phyloP scores from a whole-genome alignment of 2,329 filamentous ascomycete genomes.

The Fonsecaea nubica region DNA sequence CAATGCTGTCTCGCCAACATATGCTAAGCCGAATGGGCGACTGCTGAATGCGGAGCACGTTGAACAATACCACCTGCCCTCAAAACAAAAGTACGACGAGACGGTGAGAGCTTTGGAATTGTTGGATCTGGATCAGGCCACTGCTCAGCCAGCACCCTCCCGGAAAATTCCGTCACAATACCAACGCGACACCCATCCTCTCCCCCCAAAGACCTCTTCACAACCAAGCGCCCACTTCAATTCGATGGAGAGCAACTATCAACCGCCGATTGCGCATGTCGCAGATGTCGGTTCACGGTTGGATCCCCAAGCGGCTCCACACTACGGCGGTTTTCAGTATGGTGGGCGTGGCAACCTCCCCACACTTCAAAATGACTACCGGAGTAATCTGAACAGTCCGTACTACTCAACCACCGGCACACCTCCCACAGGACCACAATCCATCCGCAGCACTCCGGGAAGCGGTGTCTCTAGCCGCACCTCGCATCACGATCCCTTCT shows the following conservation, averaged over 20 bases:
- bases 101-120: slow-evolving; percentile 21
- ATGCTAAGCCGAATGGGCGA: slow-evolving; percentile 4
- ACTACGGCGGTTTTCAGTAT: slow-evolving; percentile 50
- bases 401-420: slow-evolving; percentile 57
- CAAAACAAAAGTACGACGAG: slow-evolving; percentile 20
- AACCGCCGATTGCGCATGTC: slow-evolving; percentile 40
- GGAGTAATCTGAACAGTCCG: slow-evolving; percentile 52
- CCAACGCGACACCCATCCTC: slow-evolving; percentile 15
- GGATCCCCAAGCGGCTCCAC: slow-evolving; percentile 42
- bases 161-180: slow-evolving; percentile 24
- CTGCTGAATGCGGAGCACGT: slow-evolving; percentile 8
- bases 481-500: slow-evolving; percentile 52
- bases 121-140: slow-evolving; percentile 23
- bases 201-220: slow-evolving; percentile 8
- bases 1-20: slow-evolving; percentile 6
- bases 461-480: slow-evolving; percentile 48
- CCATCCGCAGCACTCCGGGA: slow-evolving; percentile 53
- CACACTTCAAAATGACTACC: slow-evolving; percentile 53
- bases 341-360: slow-evolving; percentile 54
- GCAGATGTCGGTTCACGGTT: slow-evolving; percentile 44
- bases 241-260: slow-evolving; percentile 42
- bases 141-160: slow-evolving; percentile 14
- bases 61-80: slow-evolving; percentile 14
- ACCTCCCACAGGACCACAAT: slow-evolving; percentile 47
- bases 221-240: slow-evolving; percentile 40